Percentiles rank a stretch among this genome's conserved stretches.
These are phyloP conservation scores for Coemansia nantahalensis DNA, from an alignment of 192 early-diverging fungal genomes.

Conservation along the genomic window DNA sequence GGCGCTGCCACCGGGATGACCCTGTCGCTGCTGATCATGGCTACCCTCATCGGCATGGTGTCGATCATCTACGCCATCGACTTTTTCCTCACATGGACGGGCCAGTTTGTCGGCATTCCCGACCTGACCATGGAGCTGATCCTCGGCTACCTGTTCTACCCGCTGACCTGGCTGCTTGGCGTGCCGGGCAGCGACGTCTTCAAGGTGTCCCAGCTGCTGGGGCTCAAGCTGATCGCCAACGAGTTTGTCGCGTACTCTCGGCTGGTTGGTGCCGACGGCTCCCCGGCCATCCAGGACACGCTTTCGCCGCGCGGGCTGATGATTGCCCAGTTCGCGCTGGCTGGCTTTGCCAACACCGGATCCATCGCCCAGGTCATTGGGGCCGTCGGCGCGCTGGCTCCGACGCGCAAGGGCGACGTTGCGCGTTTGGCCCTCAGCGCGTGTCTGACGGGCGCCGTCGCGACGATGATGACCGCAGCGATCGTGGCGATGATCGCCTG, in stretches of 20 bases:
- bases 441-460: constrained; percentile 72
- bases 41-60: constrained; percentile 71
- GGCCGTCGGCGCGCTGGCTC: constrained; percentile 71
- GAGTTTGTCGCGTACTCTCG: constrained; percentile 79
- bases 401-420: constrained; percentile 67
- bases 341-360: constrained; percentile 84
- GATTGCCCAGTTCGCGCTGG: constrained; percentile 71
- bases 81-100: constrained; percentile 67
- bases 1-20: constrained; percentile 80
- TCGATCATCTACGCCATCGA: constrained; percentile 68
- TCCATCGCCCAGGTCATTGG: constrained; percentile 85
- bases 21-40: constrained; percentile 70
- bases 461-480: constrained; percentile 76
- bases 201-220: constrained; percentile 61
- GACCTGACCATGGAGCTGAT: constrained; percentile 62
- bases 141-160: constrained; percentile 74
- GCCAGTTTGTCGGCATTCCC: constrained; percentile 59
- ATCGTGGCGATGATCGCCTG: constrained; percentile 73
- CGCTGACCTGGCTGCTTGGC: constrained; percentile 68
- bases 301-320: constrained; percentile 52
- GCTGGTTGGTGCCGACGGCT: constrained; percentile 21
- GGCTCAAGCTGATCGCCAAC: constrained; percentile 77
- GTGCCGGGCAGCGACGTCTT: constrained; percentile 56
- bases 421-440: constrained; percentile 72
- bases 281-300: constrained; percentile 15